Base-by-base conservation (phyloP, 495 filamentous ascomycete genomes). In the Entonaema liquescens region DNA sequence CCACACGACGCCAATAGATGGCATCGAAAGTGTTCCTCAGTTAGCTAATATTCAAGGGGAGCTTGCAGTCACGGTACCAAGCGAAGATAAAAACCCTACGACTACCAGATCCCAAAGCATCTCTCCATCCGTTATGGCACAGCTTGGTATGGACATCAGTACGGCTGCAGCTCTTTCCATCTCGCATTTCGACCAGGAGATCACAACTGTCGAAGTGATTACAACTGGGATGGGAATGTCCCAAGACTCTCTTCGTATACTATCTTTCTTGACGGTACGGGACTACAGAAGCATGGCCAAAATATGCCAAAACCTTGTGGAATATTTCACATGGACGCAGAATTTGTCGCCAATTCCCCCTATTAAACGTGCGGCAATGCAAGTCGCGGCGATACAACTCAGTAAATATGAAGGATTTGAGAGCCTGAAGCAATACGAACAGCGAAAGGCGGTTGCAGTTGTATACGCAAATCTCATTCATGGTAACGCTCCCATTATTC, bases 381-480 rank as follows among this genome's bases (percentile, higher is more conserved):
- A 64, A 8, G 19, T 63, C n/a, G 49, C 54, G 9, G 29, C 19
- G 3, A 17, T 38, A 3, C 36, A 69, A n/a, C 67, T 77, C 6
- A 19, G 44, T 49, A 28, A 42, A 19, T 29, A 62, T n/a, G 31
- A 19, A 0, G 36, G 50, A 15, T 77, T 75, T 17, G 28, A 9
- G 11, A 29, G 13, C 3, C 26, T 73, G 28, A n/a, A 64, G 2
- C 26, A 17, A 25, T 23, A 68, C 5, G 54, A 77, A 3, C 67
- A 71, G 56, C 59, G 33, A 11, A 66, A 35, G 23, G 17, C 29
- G 12, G 25, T 44, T 11, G 67, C 70, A 3, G 33, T 66, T 1
- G 53, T 75, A n/a, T 75, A 73, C 35, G 17, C n/a, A 0, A 77
- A 62, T 7, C 29, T 71, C 31, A 2, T 31, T 2, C 42, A 62